A percentile compares a stretch with the other conserved stretches of the same genome.
These are phyloP conservation scores for Phytophthora pisi DNA, from an alignment of 352 stramenopile species.

Conservation along the genomic window DNA sequence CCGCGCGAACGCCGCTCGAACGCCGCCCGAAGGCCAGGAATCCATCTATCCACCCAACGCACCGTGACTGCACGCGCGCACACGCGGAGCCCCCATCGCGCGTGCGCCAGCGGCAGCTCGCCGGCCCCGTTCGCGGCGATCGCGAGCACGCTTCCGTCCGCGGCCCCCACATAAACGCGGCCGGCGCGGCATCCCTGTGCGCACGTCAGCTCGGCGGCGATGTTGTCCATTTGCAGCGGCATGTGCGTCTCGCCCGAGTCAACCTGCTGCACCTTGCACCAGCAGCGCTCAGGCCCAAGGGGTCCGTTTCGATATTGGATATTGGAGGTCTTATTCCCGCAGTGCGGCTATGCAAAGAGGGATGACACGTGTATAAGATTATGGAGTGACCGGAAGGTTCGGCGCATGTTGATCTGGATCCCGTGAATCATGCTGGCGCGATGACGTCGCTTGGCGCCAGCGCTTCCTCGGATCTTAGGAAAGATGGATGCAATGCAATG, in stretches of 20 bases:
- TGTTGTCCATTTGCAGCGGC: conserved; percentile 35
- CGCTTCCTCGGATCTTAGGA: conserved; percentile 12
- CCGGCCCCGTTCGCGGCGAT: conserved; percentile 25
- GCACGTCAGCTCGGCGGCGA: conserved; percentile 30
- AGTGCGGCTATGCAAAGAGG: too few species aligned
- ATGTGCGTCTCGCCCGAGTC: background rate
- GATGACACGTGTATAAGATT: background rate
- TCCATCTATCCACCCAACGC: background rate
- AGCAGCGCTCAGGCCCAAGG: background rate
- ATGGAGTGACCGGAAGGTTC: conserved; percentile 8
- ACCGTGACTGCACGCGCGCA: conserved; percentile 37
- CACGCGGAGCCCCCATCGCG: conserved; percentile 19
- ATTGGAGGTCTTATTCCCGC: background rate
- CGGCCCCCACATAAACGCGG: conserved; percentile 34
- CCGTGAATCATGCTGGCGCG: conserved; percentile 5
- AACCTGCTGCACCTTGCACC: background rate
- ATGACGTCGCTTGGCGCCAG: conserved; percentile 10
- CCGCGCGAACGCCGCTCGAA: background rate
- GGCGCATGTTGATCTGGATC: background rate
- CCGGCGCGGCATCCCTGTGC: conserved; percentile 12
- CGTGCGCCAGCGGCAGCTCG: conserved; percentile 14
- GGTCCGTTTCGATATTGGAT: background rate
- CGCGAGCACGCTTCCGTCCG: conserved; percentile 37
- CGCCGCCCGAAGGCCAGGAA: background rate
- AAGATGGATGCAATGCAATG: background rate